Evolutionary conservation across 2,329 filamentous ascomycete species (phyloP).

Genomic region (Aspergillus ochraceus): DNA sequence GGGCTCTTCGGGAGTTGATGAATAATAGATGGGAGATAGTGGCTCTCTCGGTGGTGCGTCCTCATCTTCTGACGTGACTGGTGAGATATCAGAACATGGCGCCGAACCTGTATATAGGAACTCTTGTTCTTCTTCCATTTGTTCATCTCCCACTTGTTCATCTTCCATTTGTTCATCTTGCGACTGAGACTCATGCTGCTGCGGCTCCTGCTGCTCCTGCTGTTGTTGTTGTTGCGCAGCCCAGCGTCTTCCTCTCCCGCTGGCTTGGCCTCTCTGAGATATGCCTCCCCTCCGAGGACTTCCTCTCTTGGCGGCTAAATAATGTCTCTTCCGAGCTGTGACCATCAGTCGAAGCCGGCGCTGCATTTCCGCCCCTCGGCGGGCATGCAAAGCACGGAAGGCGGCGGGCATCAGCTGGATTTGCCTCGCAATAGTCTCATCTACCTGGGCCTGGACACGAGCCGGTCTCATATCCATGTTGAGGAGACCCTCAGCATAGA

Average conservation of each 20-base stretch:
- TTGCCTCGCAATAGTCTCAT: background rate
- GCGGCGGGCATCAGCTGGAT: background rate
- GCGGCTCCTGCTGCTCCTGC: background rate
- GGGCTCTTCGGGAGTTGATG: background rate
- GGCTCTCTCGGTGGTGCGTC: background rate
- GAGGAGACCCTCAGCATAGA: background rate
- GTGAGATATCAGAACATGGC: background rate
- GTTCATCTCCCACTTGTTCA: background rate
- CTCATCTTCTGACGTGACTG: background rate
- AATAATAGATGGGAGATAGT: background rate
- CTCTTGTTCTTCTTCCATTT: background rate
- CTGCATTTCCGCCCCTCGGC: background rate
- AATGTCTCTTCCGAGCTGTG: background rate
- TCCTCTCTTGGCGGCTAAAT: background rate
- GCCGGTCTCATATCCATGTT: background rate
- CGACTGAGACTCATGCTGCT: background rate
- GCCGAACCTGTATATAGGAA: background rate
- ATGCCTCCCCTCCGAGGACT: background rate
- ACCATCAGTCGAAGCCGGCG: background rate
- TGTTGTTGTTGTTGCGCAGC: too few species aligned
- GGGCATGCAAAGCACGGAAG: background rate
- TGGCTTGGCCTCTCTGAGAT: background rate
- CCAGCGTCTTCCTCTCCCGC: background rate
- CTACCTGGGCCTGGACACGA: background rate
- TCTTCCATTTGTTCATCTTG: background rate